Percentiles rank a stretch among this genome's conserved stretches.
phyloP scores from a whole-genome alignment of 2,329 filamentous ascomycete species.

The Harringtonia lauricola region DNA sequence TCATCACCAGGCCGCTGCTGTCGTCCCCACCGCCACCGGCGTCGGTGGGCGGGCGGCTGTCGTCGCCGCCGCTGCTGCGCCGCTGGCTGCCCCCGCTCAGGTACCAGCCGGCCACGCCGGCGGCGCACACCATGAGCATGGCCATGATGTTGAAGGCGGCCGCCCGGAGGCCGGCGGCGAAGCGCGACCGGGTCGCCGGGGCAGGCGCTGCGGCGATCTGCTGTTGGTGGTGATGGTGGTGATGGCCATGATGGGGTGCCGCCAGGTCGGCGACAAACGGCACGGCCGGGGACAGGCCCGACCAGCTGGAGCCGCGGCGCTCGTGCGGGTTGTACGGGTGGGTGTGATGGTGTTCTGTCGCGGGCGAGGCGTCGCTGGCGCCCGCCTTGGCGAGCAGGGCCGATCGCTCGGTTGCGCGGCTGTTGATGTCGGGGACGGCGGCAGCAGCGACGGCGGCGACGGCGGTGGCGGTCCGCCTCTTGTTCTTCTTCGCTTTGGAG shows the following conservation, averaged over 20 bases:
- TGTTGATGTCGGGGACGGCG: slow-evolving; percentile 7
- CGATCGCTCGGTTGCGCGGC: slow-evolving; percentile 36
- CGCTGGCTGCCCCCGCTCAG: slow-evolving; percentile 44
- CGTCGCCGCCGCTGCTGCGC: slow-evolving; percentile 27
- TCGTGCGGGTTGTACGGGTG: slow-evolving; percentile 19
- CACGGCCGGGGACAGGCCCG: slow-evolving; percentile 67
- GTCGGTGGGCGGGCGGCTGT: no score
- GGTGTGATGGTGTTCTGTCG: slow-evolving; percentile 17
- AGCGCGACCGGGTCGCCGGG: slow-evolving; percentile 20
- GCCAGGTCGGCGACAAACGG: slow-evolving; percentile 30
- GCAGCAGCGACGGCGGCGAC: slow-evolving; percentile 14
- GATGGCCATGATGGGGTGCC: background rate
- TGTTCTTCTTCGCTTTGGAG: slow-evolving; percentile 22
- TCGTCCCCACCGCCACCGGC: slow-evolving; percentile 12
- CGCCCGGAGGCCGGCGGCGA: slow-evolving; percentile 40
- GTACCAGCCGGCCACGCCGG: slow-evolving; percentile 80
- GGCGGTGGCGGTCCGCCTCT: background rate
- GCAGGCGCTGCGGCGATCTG: background rate
- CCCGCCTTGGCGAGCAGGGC: slow-evolving; percentile 27
- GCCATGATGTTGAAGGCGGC: slow-evolving; percentile 64
- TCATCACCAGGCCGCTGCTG: slow-evolving; percentile 51
- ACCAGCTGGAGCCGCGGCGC: slow-evolving; percentile 44
- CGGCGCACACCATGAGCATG: slow-evolving; percentile 70
- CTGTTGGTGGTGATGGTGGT: background rate
- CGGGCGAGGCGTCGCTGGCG: slow-evolving; percentile 26